These are phyloP conservation scores for Aspergillus sp. DNA, from an alignment of 2,329 filamentous ascomycete species.

Conservation along the genomic window DNA sequence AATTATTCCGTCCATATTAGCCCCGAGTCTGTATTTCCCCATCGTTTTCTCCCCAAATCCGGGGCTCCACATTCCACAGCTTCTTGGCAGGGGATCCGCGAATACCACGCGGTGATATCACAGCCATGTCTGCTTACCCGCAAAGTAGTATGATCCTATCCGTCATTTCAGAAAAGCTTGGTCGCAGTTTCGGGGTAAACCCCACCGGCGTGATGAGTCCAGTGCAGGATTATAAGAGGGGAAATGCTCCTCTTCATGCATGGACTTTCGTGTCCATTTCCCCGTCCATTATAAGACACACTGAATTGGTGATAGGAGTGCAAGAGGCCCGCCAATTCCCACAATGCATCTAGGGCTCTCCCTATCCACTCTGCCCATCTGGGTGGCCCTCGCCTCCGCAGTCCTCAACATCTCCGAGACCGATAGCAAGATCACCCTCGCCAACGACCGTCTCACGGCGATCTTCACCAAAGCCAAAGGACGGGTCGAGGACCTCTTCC, in stretches of 20 bases:
- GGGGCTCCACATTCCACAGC: neutral
- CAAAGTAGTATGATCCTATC: no score
- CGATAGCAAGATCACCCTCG: constrained; percentile 30
- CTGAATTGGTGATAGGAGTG: no score
- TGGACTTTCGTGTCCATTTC: no score
- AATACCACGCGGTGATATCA: no score
- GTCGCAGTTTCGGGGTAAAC: neutral
- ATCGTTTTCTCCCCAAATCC: constrained; percentile 12
- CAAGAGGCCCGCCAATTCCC: neutral
- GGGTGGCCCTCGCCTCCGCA: constrained; percentile 12
- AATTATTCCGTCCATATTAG: constrained; percentile 18
- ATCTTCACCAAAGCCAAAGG: constrained; percentile 46
- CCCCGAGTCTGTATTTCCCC: constrained; percentile 11
- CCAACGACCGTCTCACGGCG: constrained; percentile 47
- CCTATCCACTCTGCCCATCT: constrained; percentile 6
- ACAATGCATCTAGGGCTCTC: constrained; percentile 10
- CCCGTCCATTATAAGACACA: no score
- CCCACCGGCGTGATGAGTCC: no score
- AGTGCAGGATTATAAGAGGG: no score
- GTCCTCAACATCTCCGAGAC: constrained; percentile 20
- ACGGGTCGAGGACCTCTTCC: constrained; percentile 42
- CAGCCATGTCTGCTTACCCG: no score
- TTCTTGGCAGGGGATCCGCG: neutral
- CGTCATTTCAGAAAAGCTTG: neutral
- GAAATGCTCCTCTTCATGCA: no score